Base-by-base conservation (phyloP, 179 eudicot genomes). In the Silene noctiflora region DNA sequence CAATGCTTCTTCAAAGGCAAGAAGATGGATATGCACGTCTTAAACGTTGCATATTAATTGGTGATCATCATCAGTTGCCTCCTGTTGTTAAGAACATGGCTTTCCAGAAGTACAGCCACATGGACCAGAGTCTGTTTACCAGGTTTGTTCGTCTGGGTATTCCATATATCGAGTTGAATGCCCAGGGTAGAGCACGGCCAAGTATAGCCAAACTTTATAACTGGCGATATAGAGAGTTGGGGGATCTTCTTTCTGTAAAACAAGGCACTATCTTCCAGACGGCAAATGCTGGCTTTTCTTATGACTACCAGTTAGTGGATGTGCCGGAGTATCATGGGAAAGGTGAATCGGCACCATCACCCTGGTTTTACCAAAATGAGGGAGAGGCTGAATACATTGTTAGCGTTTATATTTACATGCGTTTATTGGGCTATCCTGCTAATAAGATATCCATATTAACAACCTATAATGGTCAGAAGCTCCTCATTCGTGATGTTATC, bases 71-170 rank as follows among this genome's bases (percentile, higher is more conserved):
- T 82, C 98, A 94, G 78, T 79, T 94, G 85, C 98, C 98, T 66
- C 98, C 98, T 71, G 98, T 94, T 75, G 98, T 94, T 71, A 94
- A 94, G 84, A 94, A 94, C 81, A 94, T 94, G 98, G 98, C 98
- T 80, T 94, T 94, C 72, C 98, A 94, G 85, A 94, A 94, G 83
- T 94, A 94, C 78, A 94, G 98, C 80, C 98, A 94, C 86, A 94
- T 94, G 98, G 98, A 94, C 86, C 98, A 94, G 83, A 94, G 98
- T 86, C 85, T 94, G 39, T 94, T 94, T 78, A 94, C 98, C 5
- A 86, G 98, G 84, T 94, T 94, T 83, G 97, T 94, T 67, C 94
- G 98, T 72, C 81, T 94, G 31, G 98, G 97, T 35, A 89, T 94
- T 74, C 98, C 98, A 1, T 94, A 94, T 79, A 92, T 94, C 78